These are phyloP conservation scores for Nannizziopsis barbatae DNA, from an alignment of 2,329 filamentous ascomycete genomes.

Conservation along the genomic window DNA sequence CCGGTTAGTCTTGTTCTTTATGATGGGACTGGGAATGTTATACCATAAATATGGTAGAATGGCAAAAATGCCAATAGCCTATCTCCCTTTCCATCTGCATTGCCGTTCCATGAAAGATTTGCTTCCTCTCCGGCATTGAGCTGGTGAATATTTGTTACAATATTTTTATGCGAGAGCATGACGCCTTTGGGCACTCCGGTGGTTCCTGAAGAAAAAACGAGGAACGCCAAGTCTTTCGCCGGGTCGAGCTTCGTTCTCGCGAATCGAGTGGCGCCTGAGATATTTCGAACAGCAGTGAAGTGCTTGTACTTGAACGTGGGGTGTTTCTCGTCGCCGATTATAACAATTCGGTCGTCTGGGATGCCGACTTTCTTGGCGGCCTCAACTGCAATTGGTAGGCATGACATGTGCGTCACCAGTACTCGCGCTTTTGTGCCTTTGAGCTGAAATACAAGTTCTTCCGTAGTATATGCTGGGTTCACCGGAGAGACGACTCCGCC, in stretches of 20 bases:
- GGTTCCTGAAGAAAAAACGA: slow-evolving; percentile 83
- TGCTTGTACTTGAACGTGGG: slow-evolving; percentile 36
- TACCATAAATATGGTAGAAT: slow-evolving; percentile 85
- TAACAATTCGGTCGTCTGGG: slow-evolving; percentile 57
- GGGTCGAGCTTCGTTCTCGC: slow-evolving; percentile 54
- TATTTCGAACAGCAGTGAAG: slow-evolving; percentile 59
- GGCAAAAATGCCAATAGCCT: slow-evolving; percentile 68
- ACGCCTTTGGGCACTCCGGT: slow-evolving; percentile 89
- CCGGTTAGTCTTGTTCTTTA: slow-evolving; percentile 4
- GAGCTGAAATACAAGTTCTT: slow-evolving; percentile 77
- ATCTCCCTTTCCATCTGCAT: slow-evolving; percentile 54
- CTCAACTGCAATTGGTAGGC: slow-evolving; percentile 52
- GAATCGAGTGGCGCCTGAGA: slow-evolving; percentile 48
- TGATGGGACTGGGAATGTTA: slow-evolving; percentile 19
- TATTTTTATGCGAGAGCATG: slow-evolving; percentile 71
- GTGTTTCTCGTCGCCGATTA: slow-evolving; percentile 56
- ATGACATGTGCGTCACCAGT: slow-evolving; percentile 59
- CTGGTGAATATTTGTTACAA: slow-evolving; percentile 62
- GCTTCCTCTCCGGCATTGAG: slow-evolving; percentile 43
- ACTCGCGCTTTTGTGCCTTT: slow-evolving; percentile 64
- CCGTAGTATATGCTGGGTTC: slow-evolving; percentile 74
- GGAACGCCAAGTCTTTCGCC: slow-evolving; percentile 62
- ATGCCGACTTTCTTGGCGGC: slow-evolving; percentile 63
- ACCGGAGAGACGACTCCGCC: slow-evolving; percentile 74
- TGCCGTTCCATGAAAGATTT: slow-evolving; percentile 48